These are phyloP conservation scores for Acacia acuminata DNA, from an alignment of 306 rosid species.

Conservation along the genomic window DNA sequence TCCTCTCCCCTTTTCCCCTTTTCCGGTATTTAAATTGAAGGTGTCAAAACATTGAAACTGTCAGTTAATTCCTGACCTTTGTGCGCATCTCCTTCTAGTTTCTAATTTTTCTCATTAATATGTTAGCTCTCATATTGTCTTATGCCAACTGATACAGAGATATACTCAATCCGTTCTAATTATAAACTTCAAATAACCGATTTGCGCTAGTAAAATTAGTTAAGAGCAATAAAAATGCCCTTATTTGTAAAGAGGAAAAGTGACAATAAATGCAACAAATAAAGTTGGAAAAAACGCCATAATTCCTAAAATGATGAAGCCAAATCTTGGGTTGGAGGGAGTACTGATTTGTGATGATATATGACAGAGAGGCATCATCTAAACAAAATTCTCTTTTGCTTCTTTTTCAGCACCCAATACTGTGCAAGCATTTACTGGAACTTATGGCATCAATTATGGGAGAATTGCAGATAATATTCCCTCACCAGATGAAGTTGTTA, in stretches of 20 bases:
- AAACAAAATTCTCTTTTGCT: constrained; percentile 31
- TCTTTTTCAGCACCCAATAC: constrained; percentile 47
- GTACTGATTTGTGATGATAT: constrained; percentile 4
- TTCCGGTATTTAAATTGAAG: neutral
- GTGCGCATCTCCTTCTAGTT: neutral
- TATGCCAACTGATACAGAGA: neutral
- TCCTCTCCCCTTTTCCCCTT: constrained; percentile 19
- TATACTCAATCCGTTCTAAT: neutral
- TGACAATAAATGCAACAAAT: too few relatives aligned
- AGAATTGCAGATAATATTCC: constrained; percentile 88
- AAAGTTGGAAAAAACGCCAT: too few relatives aligned
- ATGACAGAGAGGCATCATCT: constrained; percentile 21
- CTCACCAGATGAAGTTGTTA: constrained; percentile 82
- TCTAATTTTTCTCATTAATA: constrained; percentile 3
- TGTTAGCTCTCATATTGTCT: neutral
- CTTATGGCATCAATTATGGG: constrained; percentile 94
- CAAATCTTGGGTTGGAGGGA: too few relatives aligned
- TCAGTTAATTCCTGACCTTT: constrained; percentile 3
- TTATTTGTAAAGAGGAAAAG: too few relatives aligned
- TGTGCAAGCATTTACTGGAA: constrained; percentile 83
- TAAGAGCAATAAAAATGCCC: too few relatives aligned
- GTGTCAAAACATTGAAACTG: neutral
- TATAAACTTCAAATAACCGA: too few relatives aligned
- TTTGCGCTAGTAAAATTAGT: too few relatives aligned
- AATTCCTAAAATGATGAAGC: too few relatives aligned